Evolutionary conservation across 768 basidiomycete species (phyloP).

Genomic region (Boletus coccyginus): DNA sequence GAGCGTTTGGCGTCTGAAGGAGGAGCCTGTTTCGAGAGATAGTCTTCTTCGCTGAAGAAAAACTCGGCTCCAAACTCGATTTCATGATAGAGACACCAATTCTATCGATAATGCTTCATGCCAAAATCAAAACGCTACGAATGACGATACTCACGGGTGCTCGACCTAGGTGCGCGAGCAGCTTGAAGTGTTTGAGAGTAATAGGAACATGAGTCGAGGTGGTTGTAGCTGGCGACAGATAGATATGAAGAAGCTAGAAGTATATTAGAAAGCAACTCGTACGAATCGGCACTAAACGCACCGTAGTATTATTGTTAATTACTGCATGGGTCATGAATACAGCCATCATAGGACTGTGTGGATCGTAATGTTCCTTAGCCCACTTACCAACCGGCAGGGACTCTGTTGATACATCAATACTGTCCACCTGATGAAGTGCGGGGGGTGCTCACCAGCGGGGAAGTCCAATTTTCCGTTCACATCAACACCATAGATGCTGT

Average conservation of each 20-base stretch:
- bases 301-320: conserved; percentile 55
- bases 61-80: conserved; percentile 69
- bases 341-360: conserved; percentile 56
- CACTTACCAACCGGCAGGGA: conserved; percentile 56
- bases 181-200: conserved; percentile 73
- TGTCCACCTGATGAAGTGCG: not conserved
- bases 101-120: conserved; percentile 34
- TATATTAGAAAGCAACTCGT: not conserved
- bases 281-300: conserved; percentile 8
- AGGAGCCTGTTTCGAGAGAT: conserved; percentile 40
- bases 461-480: conserved; percentile 51
- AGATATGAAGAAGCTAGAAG: conserved; percentile 48
- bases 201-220: conserved; percentile 52
- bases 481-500: conserved; percentile 37
- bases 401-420: conserved; percentile 39
- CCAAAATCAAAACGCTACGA: not conserved
- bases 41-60: conserved; percentile 68
- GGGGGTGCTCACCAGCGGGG: conserved; percentile 46
- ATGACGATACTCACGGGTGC: conserved; percentile 47
- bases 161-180: conserved; percentile 66
- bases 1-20: conserved; percentile 21
- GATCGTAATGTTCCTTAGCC: conserved; percentile 56
- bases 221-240: conserved; percentile 32
- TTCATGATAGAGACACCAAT: conserved; percentile 52
- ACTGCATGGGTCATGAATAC: conserved; percentile 73